These are phyloP conservation scores for Wilcoxina mikolae DNA, from an alignment of 495 filamentous ascomycete species.

Conservation along the genomic window DNA sequence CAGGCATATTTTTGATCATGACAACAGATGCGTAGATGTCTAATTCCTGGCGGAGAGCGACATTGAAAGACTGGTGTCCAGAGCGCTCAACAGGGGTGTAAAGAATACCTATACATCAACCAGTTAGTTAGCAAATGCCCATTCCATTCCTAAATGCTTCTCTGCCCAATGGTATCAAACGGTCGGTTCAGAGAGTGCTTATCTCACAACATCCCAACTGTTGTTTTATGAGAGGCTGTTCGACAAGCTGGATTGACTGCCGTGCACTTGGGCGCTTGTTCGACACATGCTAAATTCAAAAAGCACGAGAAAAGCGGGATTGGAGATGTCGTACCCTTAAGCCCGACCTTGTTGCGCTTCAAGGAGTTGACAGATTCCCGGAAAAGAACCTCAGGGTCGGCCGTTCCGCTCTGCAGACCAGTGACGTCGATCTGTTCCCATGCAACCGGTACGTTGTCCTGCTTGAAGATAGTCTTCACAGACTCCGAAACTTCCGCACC, in stretches of 20 bases:
- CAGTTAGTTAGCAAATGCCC: no score
- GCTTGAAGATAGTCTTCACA: slow-evolving; percentile 98
- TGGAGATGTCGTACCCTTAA: slow-evolving; percentile 52
- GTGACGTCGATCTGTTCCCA: slow-evolving; percentile 98
- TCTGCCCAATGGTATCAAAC: no score
- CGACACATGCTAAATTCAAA: not conserved
- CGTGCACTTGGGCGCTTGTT: slow-evolving; percentile 19
- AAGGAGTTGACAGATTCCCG: slow-evolving; percentile 85
- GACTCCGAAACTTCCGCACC: slow-evolving; percentile 95
- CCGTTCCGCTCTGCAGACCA: slow-evolving; percentile 71
- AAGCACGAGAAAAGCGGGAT: not conserved
- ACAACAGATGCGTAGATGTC: slow-evolving; percentile 98
- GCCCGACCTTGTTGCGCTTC: slow-evolving; percentile 91
- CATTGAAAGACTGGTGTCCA: slow-evolving; percentile 98
- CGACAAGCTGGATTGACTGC: slow-evolving; percentile 18
- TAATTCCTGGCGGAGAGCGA: slow-evolving; percentile 93
- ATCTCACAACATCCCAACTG: slow-evolving; percentile 16
- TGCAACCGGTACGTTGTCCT: slow-evolving; percentile 93
- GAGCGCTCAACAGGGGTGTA: slow-evolving; percentile 94
- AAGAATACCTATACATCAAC: slow-evolving; percentile 52
- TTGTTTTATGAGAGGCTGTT: slow-evolving; percentile 14
- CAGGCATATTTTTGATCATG: slow-evolving; percentile 97
- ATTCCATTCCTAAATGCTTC: no score
- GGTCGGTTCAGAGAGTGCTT: no score
- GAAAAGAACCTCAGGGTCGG: slow-evolving; percentile 88